Conservation (phyloP, 192 early-diverging fungal genomes). For the Coemansia sp. region DNA sequence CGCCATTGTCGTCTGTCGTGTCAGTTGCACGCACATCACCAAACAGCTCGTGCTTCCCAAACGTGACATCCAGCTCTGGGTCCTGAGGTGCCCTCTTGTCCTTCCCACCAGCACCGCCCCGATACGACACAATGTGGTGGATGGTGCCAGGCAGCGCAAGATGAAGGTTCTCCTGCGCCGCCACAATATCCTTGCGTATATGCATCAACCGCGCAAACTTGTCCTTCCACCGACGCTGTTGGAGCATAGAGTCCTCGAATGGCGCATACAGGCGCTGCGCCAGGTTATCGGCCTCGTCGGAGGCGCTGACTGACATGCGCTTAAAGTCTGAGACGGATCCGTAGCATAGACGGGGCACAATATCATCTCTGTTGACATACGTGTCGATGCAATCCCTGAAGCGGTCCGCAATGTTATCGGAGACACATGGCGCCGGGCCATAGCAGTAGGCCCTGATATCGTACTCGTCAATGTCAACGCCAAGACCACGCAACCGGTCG, state of each 20-base stretch:
- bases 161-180: conserved; percentile 42
- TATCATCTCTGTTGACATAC: conserved; percentile 64
- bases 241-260: conserved; percentile 35
- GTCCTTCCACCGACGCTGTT: conserved; percentile 51
- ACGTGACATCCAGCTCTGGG: conserved; percentile 31
- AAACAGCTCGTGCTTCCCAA: conserved; percentile 47
- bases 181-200: conserved; percentile 39
- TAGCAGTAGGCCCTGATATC: conserved; percentile 52
- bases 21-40: conserved; percentile 4
- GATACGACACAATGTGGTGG: conserved; percentile 48
- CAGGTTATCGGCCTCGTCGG: conserved; percentile 54
- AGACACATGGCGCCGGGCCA: conserved; percentile 62
- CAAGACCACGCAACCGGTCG: conserved; percentile 28
- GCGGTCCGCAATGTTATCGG: conserved; percentile 55
- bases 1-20: background rate
- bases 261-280: conserved; percentile 53
- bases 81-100: conserved; percentile 22
- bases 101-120: conserved; percentile 13
- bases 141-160: conserved; percentile 49
- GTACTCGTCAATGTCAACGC: conserved; percentile 21
- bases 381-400: conserved; percentile 61
- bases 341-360: conserved; percentile 66
- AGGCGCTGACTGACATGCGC: conserved; percentile 61
- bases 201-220: conserved; percentile 35
- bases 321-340: conserved; percentile 65